Evolutionary conservation across 1,284 basidiomycete genomes (phyloP), one percentile per base, ranked within the genome.

Genomic region (Somion occarium): DNA sequence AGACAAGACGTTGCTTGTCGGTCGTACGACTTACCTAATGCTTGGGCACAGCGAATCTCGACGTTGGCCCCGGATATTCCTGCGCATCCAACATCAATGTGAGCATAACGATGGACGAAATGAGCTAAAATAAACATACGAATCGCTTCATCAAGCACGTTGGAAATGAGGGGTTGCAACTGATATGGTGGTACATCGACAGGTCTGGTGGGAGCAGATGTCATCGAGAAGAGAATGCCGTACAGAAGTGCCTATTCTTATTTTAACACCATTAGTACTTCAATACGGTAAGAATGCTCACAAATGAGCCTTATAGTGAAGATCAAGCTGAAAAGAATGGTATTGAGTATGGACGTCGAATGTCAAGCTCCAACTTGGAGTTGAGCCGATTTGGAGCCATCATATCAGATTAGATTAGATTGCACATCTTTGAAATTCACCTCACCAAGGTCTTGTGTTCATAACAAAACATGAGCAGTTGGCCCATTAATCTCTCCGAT

Each of bases 171-270:
- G 3, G 70, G 60, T 53, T 82, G 82, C 2, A 83, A 58, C 56
- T 81, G 74, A 61, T 82, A 86, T 5, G 82, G 83, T 9, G 80
- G 82, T 11, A 83, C 72, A 47, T 78, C 76, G 22, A 75, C 15
- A 13, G 45, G 45, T 20, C 20, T 15, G 13, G 13, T 39, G 13
- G 38, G 38, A 39, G 38, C 38, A 39, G 38, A 5, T 18, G 38
- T 18, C 38, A 39, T 39, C n/a, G 34, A 37, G n/a, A 9, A 37
- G 9, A 37, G n/a, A 37, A 37, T n/a, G n/a, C 34, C n/a, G 34
- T 37, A 37, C 11, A n/a, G 34, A 37, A n/a, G 11, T 9, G n/a
- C 34, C 34, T 37, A 37, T n/a, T n/a, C n/a, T n/a, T n/a, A n/a
- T n/a, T n/a, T n/a, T n/a, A n/a, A n/a, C n/a, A n/a, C n/a, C n/a